A percentile compares a stretch with the other conserved stretches of the same genome.
These are phyloP conservation scores for Candida quercuum DNA, from an alignment of 805 yeast genomes.

Conservation along the genomic window DNA sequence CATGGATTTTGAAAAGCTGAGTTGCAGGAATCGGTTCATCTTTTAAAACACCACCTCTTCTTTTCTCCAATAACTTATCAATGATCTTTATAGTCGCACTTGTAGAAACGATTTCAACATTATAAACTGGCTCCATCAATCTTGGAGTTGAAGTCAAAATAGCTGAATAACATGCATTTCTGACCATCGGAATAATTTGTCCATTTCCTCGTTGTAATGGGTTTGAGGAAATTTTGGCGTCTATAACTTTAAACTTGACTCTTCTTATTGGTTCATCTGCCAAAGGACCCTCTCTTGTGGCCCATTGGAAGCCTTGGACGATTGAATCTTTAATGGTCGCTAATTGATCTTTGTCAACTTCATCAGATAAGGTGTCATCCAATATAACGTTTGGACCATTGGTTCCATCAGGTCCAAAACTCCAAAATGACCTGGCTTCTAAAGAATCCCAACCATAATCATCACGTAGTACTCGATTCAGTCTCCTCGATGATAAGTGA, in stretches of 20 bases:
- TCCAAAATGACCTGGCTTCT: constrained; percentile 79
- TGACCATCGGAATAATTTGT: constrained; percentile 75
- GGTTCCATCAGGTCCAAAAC: constrained; percentile 53
- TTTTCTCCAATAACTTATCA: constrained; percentile 42
- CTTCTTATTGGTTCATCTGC: constrained; percentile 77
- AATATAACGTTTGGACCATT: constrained; percentile 46
- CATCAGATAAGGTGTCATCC: constrained; percentile 74
- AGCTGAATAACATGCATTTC: constrained; percentile 82
- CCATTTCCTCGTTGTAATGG: constrained; percentile 48
- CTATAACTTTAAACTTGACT: constrained; percentile 66
- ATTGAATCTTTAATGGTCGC: constrained; percentile 46
- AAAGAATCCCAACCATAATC: constrained; percentile 77
- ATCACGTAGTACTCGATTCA: constrained; percentile 51
- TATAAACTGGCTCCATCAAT: constrained; percentile 76
- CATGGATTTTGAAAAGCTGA: constrained; percentile 54
- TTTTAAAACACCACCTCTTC: constrained; percentile 61
- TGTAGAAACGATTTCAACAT: constrained; percentile 53
- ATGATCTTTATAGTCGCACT: constrained; percentile 42
- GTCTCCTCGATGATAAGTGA: constrained; percentile 27
- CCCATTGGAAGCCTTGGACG: constrained; percentile 80
- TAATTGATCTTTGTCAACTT: constrained; percentile 53
- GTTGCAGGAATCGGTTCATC: constrained; percentile 67
- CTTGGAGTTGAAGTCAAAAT: constrained; percentile 73
- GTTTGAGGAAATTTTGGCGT: constrained; percentile 45
- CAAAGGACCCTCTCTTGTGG: constrained; percentile 83